Evolutionary conservation across 208 protist species (phyloP), one percentile per base, ranked within the genome.

Genomic region (Wallacemonas sp.): DNA sequence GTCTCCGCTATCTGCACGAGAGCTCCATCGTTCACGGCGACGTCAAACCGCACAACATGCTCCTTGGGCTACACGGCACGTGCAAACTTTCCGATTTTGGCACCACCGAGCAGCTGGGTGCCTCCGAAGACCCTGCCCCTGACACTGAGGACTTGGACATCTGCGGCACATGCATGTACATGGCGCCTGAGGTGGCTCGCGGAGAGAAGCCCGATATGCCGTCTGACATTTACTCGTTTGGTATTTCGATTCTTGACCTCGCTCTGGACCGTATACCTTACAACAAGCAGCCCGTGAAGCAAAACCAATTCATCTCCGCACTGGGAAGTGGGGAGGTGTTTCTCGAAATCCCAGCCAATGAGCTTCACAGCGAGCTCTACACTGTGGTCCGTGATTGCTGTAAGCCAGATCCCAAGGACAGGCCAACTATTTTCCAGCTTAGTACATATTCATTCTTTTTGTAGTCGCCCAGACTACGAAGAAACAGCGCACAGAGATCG

Each of bases 81-180:
- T 94, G 87, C 80, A 94, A 94, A 70, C 82, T 96, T 3, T 83
- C 82, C 15, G 90, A 96, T 74, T 96, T 96, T 66, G 90, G 90
- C 21, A 89, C 85, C n/a, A 81, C 82, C 24, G 54, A 67, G 62
- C 44, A 54, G 9, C 44, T 42, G 6, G 42, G 61, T 36, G 39
- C 46, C 19, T 21, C 61, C 2, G 45, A 66, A 26, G 46, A 14
- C n/a, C 61, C 28, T 36, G 49, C 53, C 34, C 67, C 58, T 36
- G 64, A 75, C 34, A 60, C 72, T 42, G 82, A 87, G 55, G 75
- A 83, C 33, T 68, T 82, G 26, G 60, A 77, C 58, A 60, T 92
- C 62, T 82, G 87, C 36, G 89, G 89, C 22, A 95, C 86, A 27
- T 80, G 81, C 17, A 72, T 87, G 33, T 95, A 95, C 80, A 90